Conservation (phyloP, 1,139 yeast genomes). For the Ogataea hybrid region DNA sequence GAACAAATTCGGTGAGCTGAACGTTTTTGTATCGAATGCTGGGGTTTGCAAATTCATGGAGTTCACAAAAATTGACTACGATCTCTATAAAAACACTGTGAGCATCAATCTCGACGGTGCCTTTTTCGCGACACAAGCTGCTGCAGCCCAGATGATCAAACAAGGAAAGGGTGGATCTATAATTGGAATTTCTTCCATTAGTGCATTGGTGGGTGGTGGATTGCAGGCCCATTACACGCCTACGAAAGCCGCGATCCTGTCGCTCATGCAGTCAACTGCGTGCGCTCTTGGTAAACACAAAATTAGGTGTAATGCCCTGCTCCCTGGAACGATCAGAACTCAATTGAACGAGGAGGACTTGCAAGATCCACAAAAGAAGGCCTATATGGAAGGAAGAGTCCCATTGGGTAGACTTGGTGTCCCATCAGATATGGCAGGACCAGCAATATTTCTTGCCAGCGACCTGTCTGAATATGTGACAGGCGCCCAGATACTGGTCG, state of each 20-base stretch:
- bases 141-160: conserved; percentile 42
- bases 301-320: conserved; percentile 41
- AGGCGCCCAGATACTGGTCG: conserved; percentile 46
- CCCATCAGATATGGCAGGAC: conserved; percentile 46
- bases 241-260: conserved; percentile 47
- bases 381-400: conserved; percentile 40
- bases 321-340: conserved; percentile 45
- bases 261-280: conserved; percentile 44
- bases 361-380: conserved; percentile 33
- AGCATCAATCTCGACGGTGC: conserved; percentile 44
- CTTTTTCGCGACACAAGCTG: conserved; percentile 45
- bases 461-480: conserved; percentile 42
- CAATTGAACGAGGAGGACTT: conserved; percentile 41
- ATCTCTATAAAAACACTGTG: conserved; percentile 33
- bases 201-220: conserved; percentile 42
- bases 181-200: conserved; percentile 40
- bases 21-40: conserved; percentile 46
- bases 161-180: conserved; percentile 49
- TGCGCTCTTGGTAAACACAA: conserved; percentile 42
- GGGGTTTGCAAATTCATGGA: conserved; percentile 41
- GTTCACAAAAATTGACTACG: conserved; percentile 38
- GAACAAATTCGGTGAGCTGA: conserved; percentile 38
- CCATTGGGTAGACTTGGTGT: conserved; percentile 46
- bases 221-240: conserved; percentile 44
- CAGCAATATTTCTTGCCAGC: conserved; percentile 46